phyloP scores from a whole-genome alignment of 106 monocot genomes.

The Posidonia australis region DNA sequence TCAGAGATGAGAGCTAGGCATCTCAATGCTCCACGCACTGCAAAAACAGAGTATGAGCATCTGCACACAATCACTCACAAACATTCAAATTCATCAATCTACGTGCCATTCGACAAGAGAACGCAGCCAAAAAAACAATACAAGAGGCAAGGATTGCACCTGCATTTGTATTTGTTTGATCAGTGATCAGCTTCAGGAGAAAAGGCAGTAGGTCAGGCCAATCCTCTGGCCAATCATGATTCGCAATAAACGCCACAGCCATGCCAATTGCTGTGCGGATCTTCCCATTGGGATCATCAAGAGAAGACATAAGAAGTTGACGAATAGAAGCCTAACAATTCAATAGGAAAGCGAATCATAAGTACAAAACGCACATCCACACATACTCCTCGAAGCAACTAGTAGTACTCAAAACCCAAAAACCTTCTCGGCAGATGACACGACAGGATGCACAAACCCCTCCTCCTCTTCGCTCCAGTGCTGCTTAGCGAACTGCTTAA shows the following conservation, averaged over 20 bases:
- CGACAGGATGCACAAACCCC: constrained; percentile 64
- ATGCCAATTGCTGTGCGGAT: constrained; percentile 88
- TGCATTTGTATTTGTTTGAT: constrained; percentile 56
- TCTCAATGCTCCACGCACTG: constrained; percentile 85
- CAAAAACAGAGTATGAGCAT: constrained; percentile 2
- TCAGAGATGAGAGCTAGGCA: constrained; percentile 70
- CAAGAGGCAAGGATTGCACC: too few relatives aligned
- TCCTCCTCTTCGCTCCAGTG: constrained; percentile 96
- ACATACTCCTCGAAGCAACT: too few relatives aligned
- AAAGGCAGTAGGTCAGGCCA: constrained; percentile 89
- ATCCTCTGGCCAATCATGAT: constrained; percentile 92
- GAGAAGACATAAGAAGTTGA: constrained; percentile 56
- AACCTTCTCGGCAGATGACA: constrained; percentile 79
- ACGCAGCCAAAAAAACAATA: too few relatives aligned
- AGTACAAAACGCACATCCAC: not conserved
- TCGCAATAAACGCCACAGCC: constrained; percentile 72
- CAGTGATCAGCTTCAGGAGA: constrained; percentile 67
- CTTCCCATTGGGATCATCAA: constrained; percentile 76
- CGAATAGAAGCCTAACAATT: constrained; percentile 48
- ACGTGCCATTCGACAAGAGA: too few relatives aligned
- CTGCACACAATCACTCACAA: too few relatives aligned
- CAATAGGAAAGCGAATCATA: not conserved
- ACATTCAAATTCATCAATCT: too few relatives aligned
- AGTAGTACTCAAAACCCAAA: too few relatives aligned
- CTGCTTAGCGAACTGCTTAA: constrained; percentile 94